Conservation (phyloP, 345 rosid species). For the Eucalyptus curtisii region DNA sequence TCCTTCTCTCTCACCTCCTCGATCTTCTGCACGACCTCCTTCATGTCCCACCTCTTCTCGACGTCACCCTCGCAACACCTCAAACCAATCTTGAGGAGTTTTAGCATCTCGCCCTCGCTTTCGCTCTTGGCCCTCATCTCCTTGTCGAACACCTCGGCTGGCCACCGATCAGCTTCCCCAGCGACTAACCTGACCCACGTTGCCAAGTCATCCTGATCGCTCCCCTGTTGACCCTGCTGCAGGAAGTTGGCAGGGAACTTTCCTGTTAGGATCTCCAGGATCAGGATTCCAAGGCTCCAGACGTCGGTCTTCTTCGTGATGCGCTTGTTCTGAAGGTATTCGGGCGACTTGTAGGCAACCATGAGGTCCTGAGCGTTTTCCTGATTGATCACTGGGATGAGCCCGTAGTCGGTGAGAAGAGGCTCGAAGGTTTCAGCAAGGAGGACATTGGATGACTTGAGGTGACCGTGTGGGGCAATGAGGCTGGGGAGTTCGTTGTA, state of each 20-base stretch:
- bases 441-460: slow-evolving; percentile 83
- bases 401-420: slow-evolving; percentile 55
- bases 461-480: slow-evolving; percentile 79
- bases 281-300: slow-evolving; percentile 70
- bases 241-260: slow-evolving; percentile 43
- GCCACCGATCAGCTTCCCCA: neutral
- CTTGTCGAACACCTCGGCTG: slow-evolving; percentile 33
- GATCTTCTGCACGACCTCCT: slow-evolving; percentile 46
- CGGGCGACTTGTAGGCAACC: slow-evolving; percentile 90
- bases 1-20: slow-evolving; percentile 44
- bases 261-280: slow-evolving; percentile 69
- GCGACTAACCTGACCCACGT: slow-evolving; percentile 34
- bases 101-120: slow-evolving; percentile 30
- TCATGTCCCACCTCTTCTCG: slow-evolving; percentile 74
- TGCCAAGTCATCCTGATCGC: slow-evolving; percentile 12
- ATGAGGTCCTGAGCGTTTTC: slow-evolving; percentile 69
- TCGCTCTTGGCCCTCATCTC: slow-evolving; percentile 26
- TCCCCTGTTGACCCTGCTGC: slow-evolving; percentile 20
- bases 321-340: slow-evolving; percentile 42
- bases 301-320: slow-evolving; percentile 85
- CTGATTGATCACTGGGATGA: slow-evolving; percentile 66
- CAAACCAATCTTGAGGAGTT: slow-evolving; percentile 58
- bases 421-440: slow-evolving; percentile 42
- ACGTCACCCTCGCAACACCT: slow-evolving; percentile 51
- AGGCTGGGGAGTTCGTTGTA: slow-evolving; percentile 57